Conservation (phyloP, 768 basidiomycete genomes). For the Rhodotorula paludigena region DNA sequence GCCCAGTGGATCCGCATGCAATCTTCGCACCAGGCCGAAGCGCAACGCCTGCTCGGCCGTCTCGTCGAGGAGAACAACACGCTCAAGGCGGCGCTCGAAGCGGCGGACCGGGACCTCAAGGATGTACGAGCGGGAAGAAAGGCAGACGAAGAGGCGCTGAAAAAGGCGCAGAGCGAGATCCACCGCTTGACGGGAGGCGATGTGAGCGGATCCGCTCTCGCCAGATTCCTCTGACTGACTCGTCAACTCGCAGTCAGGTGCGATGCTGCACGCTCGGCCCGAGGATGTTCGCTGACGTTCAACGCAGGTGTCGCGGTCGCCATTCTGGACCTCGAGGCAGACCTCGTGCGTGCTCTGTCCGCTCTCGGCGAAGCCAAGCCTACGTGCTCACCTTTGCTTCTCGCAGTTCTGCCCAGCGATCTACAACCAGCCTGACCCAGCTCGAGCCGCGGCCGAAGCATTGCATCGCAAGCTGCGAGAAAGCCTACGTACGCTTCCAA, state of each 20-base stretch:
- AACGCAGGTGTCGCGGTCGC: slow-evolving; percentile 16
- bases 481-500: background rate
- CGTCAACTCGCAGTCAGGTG: no score
- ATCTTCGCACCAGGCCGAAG: background rate
- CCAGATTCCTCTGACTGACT: background rate
- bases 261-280: no score
- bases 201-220: background rate
- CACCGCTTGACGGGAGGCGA: background rate
- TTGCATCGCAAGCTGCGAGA: background rate
- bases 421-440: background rate
- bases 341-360: background rate
- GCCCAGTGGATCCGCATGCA: slow-evolving; percentile 6
- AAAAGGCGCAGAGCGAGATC: background rate
- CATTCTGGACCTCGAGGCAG: slow-evolving; percentile 14
- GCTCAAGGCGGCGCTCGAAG: background rate
- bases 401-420: slow-evolving; percentile 12
- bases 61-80: slow-evolving; percentile 13
- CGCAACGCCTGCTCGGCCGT: background rate
- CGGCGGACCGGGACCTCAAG: slow-evolving; percentile 7
- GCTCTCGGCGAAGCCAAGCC: no score
- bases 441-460: background rate
- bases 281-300: background rate
- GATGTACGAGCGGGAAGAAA: slow-evolving; percentile 15
- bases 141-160: slow-evolving; percentile 4
- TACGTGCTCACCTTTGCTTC: no score